Evolutionary conservation across 1,284 basidiomycete genomes (phyloP).

Genomic region (Trametes polyzona): DNA sequence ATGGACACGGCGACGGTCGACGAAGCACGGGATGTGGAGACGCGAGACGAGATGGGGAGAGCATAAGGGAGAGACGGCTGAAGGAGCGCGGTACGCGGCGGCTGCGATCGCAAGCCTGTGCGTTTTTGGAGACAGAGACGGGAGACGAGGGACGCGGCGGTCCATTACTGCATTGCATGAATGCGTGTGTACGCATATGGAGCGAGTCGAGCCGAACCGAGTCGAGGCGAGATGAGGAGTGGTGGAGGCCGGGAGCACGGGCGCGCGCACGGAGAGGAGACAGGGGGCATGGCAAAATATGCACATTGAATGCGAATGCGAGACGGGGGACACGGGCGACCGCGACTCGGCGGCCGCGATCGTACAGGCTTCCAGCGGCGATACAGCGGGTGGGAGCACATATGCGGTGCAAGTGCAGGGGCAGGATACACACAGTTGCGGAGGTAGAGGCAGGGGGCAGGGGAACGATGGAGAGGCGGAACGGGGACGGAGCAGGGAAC

Average conservation of each 20-base stretch:
- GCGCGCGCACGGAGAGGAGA: background rate
- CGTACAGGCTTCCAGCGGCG: constrained; percentile 22
- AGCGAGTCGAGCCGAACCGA: background rate
- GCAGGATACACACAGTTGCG: background rate
- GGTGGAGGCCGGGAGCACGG: background rate
- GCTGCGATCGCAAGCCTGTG: constrained; percentile 7
- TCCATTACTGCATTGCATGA: constrained; percentile 6
- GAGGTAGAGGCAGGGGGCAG: background rate
- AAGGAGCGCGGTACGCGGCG: constrained; percentile 8
- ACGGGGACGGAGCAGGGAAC: constrained; percentile 5
- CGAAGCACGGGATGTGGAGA: background rate
- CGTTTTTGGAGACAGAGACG: constrained; percentile 14
- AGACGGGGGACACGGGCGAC: constrained; percentile 5
- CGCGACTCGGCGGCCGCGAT: no score
- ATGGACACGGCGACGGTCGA: background rate
- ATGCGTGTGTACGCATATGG: constrained; percentile 1
- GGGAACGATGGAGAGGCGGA: background rate
- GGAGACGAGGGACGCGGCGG: background rate
- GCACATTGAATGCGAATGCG: constrained; percentile 15
- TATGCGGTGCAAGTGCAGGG: no score
- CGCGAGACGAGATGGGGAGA: background rate
- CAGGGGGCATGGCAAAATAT: constrained; percentile 10
- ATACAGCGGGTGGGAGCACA: constrained; percentile 21
- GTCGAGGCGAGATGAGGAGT: background rate
- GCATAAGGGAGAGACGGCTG: background rate